Evolutionary conservation across 441 rosid genomes (phyloP), one percentile per base, ranked within the genome.

Genomic region (Gossypium aridum): DNA sequence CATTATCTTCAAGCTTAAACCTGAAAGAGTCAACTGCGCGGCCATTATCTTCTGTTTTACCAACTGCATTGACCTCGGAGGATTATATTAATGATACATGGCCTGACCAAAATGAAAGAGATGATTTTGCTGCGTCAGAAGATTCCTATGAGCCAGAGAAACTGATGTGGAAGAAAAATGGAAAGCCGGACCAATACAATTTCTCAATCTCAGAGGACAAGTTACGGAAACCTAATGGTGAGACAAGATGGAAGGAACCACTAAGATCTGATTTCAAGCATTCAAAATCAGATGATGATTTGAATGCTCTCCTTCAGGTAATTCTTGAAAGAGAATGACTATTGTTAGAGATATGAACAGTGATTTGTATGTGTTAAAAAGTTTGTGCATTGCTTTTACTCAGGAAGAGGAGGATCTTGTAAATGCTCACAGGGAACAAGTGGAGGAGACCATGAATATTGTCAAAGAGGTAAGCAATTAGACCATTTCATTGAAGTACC

Each of bases 391-490:
- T 71, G 43, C 70, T 22, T 75, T 62, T 68, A 56, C 45, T 43
- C 72, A 92, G 97, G 95, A 92, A 82, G 95, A 90, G 75, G 95
- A 89, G 72, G 95, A 92, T 75, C 95, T 89, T 78, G 89, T 92
- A 66, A 80, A 83, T 80, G 92, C 95, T 23, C 95, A 92, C 71
- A 87, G 91, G 45, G 84, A 75, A 79, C 93, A 89, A 78, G 92
- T 88, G 60, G 94, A 92, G 81, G 91, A 90, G 68, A 89, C 96
- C 8, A 86, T 92, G 80, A 83, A 86, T 72, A 84, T 89, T 7
- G 94, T 90, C 57, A 86, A 84, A 76, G 95, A 92, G 97, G 97
- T 87, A 20, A 75, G 75, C 23, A 49, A 53, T n/a, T 70, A 53
- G 16, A 39, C 17, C 54, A 39, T 39, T 39, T 39, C 55, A 51